phyloP scores from a whole-genome alignment of 257 asterid genomes.

The Salvia hispanica region DNA sequence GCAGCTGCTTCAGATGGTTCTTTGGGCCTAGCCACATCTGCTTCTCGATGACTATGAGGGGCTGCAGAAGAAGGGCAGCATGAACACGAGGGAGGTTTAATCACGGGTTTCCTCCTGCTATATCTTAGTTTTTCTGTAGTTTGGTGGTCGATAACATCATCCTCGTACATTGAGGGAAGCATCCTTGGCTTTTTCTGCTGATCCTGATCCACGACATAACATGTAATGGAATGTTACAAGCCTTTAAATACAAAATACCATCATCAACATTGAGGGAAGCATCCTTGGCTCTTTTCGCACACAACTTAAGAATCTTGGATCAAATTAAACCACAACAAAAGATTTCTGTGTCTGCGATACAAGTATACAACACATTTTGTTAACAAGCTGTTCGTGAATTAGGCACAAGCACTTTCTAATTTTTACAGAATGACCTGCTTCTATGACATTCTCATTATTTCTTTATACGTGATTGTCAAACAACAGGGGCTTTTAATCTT shows the following conservation, averaged over 20 bases:
- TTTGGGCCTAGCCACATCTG: slow-evolving; percentile 32
- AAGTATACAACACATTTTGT: background rate
- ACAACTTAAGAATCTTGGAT: background rate
- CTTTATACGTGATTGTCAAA: background rate
- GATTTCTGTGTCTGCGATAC: background rate
- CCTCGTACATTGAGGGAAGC: slow-evolving; percentile 74
- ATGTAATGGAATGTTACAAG: slow-evolving; percentile 16
- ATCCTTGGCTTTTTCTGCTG: slow-evolving; percentile 61
- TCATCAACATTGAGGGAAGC: background rate
- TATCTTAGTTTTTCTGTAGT: slow-evolving; percentile 48
- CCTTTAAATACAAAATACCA: slow-evolving; percentile 7
- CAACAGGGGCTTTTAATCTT: background rate
- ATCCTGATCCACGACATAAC: slow-evolving; percentile 34
- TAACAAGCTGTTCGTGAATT: background rate
- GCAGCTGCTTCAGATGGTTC: slow-evolving; percentile 29
- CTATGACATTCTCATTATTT: too few species aligned
- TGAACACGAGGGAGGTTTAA: slow-evolving; percentile 40
- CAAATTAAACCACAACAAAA: background rate
- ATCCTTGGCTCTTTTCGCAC: background rate
- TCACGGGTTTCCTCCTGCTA: slow-evolving; percentile 51
- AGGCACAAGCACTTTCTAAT: background rate
- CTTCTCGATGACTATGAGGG: slow-evolving; percentile 35
- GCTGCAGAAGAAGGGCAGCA: slow-evolving; percentile 46
- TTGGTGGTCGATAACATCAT: slow-evolving; percentile 33
- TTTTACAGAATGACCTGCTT: background rate